Percentiles rank a stretch among this genome's conserved stretches.
These are phyloP conservation scores for Colletotrichum sp. DNA, from an alignment of 2,329 filamentous ascomycete species.

Conservation along the genomic window DNA sequence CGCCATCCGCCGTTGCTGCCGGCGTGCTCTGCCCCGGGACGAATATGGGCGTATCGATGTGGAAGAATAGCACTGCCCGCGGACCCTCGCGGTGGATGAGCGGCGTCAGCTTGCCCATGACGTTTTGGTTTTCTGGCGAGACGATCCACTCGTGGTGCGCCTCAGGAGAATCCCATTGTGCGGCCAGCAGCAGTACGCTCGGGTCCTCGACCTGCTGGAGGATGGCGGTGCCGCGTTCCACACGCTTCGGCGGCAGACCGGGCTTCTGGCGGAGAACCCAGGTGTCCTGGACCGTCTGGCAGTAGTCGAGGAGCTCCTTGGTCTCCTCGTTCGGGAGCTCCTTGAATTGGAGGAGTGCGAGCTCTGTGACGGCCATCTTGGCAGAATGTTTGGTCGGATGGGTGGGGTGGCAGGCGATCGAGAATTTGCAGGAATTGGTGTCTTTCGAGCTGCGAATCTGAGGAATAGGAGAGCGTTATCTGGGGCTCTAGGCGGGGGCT, in stretches of 20 bases:
- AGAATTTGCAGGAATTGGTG: not conserved
- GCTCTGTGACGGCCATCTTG: constrained; percentile 44
- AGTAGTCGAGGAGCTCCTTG: constrained; percentile 33
- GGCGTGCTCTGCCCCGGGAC: not conserved
- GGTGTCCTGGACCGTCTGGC: constrained; percentile 39
- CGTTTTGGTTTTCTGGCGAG: constrained; percentile 41
- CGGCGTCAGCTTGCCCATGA: constrained; percentile 35
- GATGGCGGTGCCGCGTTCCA: constrained; percentile 35
- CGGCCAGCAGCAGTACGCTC: constrained; percentile 44
- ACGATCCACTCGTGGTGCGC: constrained; percentile 49
- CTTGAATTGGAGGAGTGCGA: constrained; percentile 38
- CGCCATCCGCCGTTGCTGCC: not conserved
- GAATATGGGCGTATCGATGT: constrained; percentile 40
- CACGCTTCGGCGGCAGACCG: constrained; percentile 38
- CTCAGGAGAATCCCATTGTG: constrained; percentile 47
- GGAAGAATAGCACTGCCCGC: constrained; percentile 41
- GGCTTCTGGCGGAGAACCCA: constrained; percentile 41
- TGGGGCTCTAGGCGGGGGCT: not conserved
- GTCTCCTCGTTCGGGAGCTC: constrained; percentile 33
- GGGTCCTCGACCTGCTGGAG: constrained; percentile 41
- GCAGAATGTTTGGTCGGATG: not conserved
- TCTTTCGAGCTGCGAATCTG: not conserved
- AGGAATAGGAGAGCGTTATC: not conserved
- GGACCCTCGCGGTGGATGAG: constrained; percentile 37
- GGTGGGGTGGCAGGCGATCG: too few relatives aligned